Evolutionary conservation across 345 rosid species (phyloP).

Genomic region (Hibiscus syriacus): DNA sequence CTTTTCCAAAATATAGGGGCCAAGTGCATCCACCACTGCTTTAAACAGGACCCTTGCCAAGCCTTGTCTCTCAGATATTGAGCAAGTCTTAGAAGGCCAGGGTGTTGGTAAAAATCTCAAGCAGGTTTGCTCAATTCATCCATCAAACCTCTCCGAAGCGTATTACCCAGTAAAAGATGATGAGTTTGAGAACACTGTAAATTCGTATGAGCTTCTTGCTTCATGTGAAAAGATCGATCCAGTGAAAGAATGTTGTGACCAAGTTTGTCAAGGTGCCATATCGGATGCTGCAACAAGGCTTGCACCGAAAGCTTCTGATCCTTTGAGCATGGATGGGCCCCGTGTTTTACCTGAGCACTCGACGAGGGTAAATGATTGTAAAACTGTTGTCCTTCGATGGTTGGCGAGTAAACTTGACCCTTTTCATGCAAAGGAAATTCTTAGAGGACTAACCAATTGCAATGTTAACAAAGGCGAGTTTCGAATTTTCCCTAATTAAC

Average conservation of each 20-base stretch:
- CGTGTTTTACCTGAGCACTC: conserved; percentile 49
- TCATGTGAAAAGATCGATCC: conserved; percentile 76
- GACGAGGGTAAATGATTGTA: conserved; percentile 59
- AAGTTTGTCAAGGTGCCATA: conserved; percentile 74
- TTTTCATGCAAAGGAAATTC: conserved; percentile 60
- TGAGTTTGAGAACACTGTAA: conserved; percentile 62
- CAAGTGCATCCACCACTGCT: too few relatives aligned
- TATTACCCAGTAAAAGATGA: conserved; percentile 71
- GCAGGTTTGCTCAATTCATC: conserved; percentile 49
- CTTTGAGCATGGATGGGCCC: conserved; percentile 22
- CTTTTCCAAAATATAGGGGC: too few relatives aligned
- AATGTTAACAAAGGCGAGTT: conserved; percentile 70
- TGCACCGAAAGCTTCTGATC: conserved; percentile 49
- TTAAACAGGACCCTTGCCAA: conserved; percentile 53
- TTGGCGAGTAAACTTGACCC: conserved; percentile 67
- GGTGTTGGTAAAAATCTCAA: conserved; percentile 57
- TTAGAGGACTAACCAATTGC: conserved; percentile 82
- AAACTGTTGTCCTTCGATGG: conserved; percentile 68
- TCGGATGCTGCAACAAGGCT: conserved; percentile 64
- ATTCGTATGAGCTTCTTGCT: conserved; percentile 61
- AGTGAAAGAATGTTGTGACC: conserved; percentile 83
- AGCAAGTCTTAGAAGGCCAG: conserved; percentile 67
- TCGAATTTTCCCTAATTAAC: neutral
- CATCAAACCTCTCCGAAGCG: conserved; percentile 74
- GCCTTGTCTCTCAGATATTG: conserved; percentile 79